These are phyloP conservation scores for Gossypium sturtianum DNA, from an alignment of 345 rosid genomes.

Conservation along the genomic window DNA sequence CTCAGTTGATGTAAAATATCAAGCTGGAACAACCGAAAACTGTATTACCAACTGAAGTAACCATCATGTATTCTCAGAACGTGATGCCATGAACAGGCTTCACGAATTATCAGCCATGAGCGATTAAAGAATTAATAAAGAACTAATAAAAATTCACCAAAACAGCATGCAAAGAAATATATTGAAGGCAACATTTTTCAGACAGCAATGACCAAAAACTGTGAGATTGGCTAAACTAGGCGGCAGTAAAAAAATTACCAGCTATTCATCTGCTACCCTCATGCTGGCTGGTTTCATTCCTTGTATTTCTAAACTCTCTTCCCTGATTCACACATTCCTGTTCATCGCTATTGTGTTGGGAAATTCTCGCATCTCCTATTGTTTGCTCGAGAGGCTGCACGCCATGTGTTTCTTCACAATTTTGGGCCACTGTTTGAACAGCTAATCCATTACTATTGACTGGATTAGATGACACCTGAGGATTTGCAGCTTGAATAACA, in stretches of 20 bases:
- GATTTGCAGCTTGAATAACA: constrained; percentile 24
- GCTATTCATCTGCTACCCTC: constrained; percentile 14
- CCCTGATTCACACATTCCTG: constrained; percentile 16
- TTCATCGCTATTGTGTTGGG: constrained; percentile 8
- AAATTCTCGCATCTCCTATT: constrained; percentile 11
- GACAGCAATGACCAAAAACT: neutral
- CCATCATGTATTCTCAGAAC: neutral
- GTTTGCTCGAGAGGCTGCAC: constrained; percentile 15
- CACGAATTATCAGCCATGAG: neutral
- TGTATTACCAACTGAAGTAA: neutral
- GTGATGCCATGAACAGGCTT: neutral
- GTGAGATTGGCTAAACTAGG: neutral
- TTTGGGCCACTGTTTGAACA: constrained; percentile 13
- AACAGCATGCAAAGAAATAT: neutral
- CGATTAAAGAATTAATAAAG: neutral
- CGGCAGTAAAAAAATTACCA: constrained; percentile 16
- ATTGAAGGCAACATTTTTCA: neutral
- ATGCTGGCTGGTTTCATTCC: constrained; percentile 13
- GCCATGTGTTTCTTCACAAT: constrained; percentile 22
- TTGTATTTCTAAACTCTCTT: constrained; percentile 9
- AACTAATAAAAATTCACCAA: neutral
- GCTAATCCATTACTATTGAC: constrained; percentile 14
- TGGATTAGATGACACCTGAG: constrained; percentile 14
- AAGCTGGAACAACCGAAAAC: constrained; percentile 14
- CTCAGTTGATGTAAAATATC: constrained; percentile 6